These are phyloP conservation scores for Proliferodiscus dingleyae DNA, from an alignment of 2,329 filamentous ascomycete species.

Conservation along the genomic window DNA sequence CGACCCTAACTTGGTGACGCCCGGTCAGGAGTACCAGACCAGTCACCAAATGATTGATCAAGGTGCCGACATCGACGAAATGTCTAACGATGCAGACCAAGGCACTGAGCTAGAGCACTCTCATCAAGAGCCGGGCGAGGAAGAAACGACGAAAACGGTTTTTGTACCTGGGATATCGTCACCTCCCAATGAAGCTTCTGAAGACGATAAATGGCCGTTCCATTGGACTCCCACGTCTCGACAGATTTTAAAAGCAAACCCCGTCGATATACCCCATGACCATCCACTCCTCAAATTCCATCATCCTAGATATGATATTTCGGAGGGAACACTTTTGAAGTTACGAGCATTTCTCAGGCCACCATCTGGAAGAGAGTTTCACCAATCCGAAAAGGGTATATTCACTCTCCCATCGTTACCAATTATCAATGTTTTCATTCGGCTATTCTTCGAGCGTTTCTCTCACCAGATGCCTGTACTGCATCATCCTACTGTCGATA, in stretches of 20 bases:
- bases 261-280: slow-evolving; percentile 13
- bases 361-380: slow-evolving; percentile 9
- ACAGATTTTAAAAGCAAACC: slow-evolving; percentile 15
- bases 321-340: slow-evolving; percentile 16
- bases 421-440: slow-evolving; percentile 23
- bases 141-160: not conserved
- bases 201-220: slow-evolving; percentile 25
- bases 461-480: slow-evolving; percentile 25
- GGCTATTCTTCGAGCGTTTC: slow-evolving; percentile 24
- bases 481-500: slow-evolving; percentile 23
- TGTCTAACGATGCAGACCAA: not conserved
- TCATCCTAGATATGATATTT: slow-evolving; percentile 21
- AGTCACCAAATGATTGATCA: not conserved
- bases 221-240: slow-evolving; percentile 18
- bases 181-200: slow-evolving; percentile 16
- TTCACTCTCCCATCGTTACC: slow-evolving; percentile 20
- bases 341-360: slow-evolving; percentile 14
- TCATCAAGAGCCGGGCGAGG: not conserved
- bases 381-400: slow-evolving; percentile 8
- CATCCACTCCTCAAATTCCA: slow-evolving; percentile 18
- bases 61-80: too few species aligned
- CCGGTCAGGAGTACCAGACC: slow-evolving; percentile 2
- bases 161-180: slow-evolving; percentile 12
- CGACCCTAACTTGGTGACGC: slow-evolving; percentile 6
- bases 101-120: not conserved